Percentiles rank a stretch among this genome's conserved stretches.
These are phyloP conservation scores for Stipa capillata DNA, from an alignment of 176 grass and related monocot species.

Conservation along the genomic window DNA sequence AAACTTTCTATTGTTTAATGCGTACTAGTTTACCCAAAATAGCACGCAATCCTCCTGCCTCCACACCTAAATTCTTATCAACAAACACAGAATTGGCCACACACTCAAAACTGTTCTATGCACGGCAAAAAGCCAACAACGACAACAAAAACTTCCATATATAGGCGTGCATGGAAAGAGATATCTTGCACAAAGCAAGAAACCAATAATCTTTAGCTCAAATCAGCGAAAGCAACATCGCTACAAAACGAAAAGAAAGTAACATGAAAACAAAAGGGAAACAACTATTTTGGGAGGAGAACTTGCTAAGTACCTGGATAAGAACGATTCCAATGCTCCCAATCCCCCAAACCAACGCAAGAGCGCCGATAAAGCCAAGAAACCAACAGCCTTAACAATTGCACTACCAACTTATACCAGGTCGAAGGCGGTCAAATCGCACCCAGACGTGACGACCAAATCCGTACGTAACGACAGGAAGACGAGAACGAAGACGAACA, in stretches of 20 bases:
- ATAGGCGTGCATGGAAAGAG: not conserved
- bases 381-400: not conserved
- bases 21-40: not conserved
- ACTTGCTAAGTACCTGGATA: not conserved
- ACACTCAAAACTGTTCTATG: not conserved
- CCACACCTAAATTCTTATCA: not conserved
- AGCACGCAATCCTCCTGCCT: not conserved
- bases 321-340: not conserved
- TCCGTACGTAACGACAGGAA: not conserved
- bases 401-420: not conserved
- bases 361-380: not conserved
- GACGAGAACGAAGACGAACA: not conserved
- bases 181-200: conserved; percentile 21
- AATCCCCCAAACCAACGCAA: not conserved
- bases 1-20: not conserved
- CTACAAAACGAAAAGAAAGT: not conserved
- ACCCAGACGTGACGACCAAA: not conserved
- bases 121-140: not conserved
- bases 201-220: not conserved
- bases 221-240: not conserved
- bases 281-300: not conserved
- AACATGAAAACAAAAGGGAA: not conserved
- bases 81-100: not conserved
- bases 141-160: not conserved
- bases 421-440: conserved; percentile 4